Base-by-base conservation (phyloP, 495 filamentous ascomycete genomes). In the Geopyxis carbonaria region DNA sequence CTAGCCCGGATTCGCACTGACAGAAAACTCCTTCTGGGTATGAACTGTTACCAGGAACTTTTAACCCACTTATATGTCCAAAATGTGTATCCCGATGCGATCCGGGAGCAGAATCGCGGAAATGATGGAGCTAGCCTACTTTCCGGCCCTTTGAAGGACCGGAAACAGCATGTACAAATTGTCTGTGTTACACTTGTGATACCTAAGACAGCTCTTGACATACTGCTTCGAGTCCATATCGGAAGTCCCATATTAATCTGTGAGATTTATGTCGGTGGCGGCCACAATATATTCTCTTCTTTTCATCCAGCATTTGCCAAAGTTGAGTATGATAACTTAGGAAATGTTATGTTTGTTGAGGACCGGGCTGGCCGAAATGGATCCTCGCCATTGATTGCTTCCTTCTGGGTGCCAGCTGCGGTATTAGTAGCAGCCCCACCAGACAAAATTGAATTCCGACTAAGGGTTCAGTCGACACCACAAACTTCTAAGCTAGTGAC, bases 261-360 rank as follows among this genome's bases (percentile, higher is more conserved):
- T 22, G 40, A 40, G 23, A 22, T 51, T 27, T 33, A 20, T 18
- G 33, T 31, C 4, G 31, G 30, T 22, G 30, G 32, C 39, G 53
- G 52, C 37, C 48, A 53, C 18, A 59, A 57, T 27, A 40, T 42
- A 7, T 55, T 56, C n/a, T 34, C 45, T 13, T 43, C 42, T 19
- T 34, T 61, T 10, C 59, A 61, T 15, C 31, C 56, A 22, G 47
- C 45, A 18, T 61, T 61, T 40, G 58, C 53, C 14, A 44, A 38
- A 9, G 19, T 50, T 25, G n/a, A n/a, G n/a, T n/a, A n/a, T n/a
- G n/a, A n/a, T n/a, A 50, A 20, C 8, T 37, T 43, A 18, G 34
- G 34, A 21, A 51, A 36, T 21, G 35, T 61, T 14, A 37, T n/a
- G 13, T 32, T 59, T 22, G 31, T 42, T 4, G 42, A 55, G 24